These are phyloP conservation scores for Plasmodium sp. DNA, from an alignment of 169 alveolate species.

Conservation along the genomic window DNA sequence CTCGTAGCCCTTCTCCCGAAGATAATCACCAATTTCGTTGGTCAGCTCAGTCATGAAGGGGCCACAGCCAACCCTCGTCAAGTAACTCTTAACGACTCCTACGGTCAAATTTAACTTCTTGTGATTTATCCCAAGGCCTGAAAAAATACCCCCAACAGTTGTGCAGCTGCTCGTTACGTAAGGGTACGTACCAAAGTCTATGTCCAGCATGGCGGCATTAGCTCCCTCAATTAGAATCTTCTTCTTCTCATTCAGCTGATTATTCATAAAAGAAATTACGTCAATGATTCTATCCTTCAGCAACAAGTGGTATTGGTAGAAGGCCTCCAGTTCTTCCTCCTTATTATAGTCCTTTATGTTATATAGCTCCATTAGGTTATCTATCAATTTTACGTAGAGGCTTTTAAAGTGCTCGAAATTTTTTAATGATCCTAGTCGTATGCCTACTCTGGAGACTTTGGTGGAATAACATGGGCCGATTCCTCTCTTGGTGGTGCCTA, in stretches of 20 bases:
- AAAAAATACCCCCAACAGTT: slow-evolving; percentile 80
- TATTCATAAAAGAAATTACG: slow-evolving; percentile 80
- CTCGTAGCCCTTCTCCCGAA: slow-evolving; percentile 92
- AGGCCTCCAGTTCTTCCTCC: slow-evolving; percentile 83
- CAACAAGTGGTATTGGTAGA: slow-evolving; percentile 82
- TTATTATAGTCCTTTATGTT: slow-evolving; percentile 81
- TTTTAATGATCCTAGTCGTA: slow-evolving; percentile 88
- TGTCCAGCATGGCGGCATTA: slow-evolving; percentile 84
- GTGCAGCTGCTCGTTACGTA: slow-evolving; percentile 84
- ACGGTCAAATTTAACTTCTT: slow-evolving; percentile 76
- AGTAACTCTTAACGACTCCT: slow-evolving; percentile 95
- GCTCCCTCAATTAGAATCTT: slow-evolving; percentile 80
- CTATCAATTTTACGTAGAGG: slow-evolving; percentile 78
- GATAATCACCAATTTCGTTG: slow-evolving; percentile 82
- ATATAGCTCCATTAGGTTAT: slow-evolving; percentile 76
- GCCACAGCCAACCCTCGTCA: slow-evolving; percentile 98
- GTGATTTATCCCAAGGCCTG: slow-evolving; percentile 81
- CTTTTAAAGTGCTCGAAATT: slow-evolving; percentile 85
- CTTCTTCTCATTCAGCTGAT: slow-evolving; percentile 82
- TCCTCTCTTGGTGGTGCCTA: slow-evolving; percentile 97
- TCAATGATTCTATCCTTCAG: slow-evolving; percentile 89
- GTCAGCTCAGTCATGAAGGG: slow-evolving; percentile 96
- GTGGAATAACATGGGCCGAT: slow-evolving; percentile 96
- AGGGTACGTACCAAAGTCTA: slow-evolving; percentile 85
- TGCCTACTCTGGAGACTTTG: slow-evolving; percentile 91